Percentiles rank a stretch among this genome's conserved stretches.
Conservation (phyloP, 768 basidiomycete genomes). For the Boletus rufocinnamomeus region DNA sequence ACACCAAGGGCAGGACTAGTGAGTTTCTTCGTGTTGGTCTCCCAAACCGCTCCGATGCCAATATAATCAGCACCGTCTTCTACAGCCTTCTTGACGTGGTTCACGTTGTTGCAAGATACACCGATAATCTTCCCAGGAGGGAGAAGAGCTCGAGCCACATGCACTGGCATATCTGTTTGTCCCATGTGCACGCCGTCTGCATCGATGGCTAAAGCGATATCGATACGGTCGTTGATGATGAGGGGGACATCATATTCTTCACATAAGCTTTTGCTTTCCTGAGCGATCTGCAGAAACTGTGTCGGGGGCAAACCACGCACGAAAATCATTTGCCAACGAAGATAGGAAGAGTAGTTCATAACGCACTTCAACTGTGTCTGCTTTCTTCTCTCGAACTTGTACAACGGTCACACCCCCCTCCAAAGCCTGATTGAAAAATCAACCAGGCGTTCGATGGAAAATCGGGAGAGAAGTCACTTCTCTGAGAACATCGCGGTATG, state of each 20-base stretch:
- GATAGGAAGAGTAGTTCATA: background rate
- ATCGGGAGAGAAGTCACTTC: conserved; percentile 45
- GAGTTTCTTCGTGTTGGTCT: conserved; percentile 77
- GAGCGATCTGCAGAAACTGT: conserved; percentile 79
- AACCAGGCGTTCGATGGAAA: background rate
- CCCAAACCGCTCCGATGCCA: conserved; percentile 85
- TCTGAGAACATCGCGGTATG: conserved; percentile 73
- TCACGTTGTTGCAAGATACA: conserved; percentile 69
- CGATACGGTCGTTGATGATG: conserved; percentile 86
- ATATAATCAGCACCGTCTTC: conserved; percentile 77
- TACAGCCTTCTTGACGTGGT: conserved; percentile 64
- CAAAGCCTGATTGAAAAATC: conserved; percentile 53
- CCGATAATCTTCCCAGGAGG: conserved; percentile 76
- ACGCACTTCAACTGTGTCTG: conserved; percentile 77
- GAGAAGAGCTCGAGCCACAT: conserved; percentile 64
- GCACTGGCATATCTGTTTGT: conserved; percentile 80
- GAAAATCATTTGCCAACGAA: background rate
- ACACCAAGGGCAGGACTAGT: conserved; percentile 67
- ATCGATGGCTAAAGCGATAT: conserved; percentile 77
- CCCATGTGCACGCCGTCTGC: conserved; percentile 88
- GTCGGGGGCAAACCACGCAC: background rate
- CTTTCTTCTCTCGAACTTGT: conserved; percentile 84
- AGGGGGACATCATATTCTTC: conserved; percentile 77
- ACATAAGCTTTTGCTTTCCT: conserved; percentile 68
- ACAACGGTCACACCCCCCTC: conserved; percentile 88